Conservation (phyloP, 305 asterid species). For the Fraxinus floribunda region DNA sequence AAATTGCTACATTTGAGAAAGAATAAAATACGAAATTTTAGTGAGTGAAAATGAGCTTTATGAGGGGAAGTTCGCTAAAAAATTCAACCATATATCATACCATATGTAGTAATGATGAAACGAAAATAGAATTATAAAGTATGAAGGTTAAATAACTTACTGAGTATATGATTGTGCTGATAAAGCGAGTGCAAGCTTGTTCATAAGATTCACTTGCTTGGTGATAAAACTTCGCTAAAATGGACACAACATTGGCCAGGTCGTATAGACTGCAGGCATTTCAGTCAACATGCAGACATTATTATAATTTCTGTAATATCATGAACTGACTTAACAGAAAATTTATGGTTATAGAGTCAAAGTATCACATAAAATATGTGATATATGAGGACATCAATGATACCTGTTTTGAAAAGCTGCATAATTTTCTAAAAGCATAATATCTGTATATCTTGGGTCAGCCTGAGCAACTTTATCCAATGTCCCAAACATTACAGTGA, state of each 20-base stretch:
- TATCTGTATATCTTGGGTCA: constrained; percentile 80
- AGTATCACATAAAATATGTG: constrained; percentile 1
- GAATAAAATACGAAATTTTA: background rate
- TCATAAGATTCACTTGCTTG: constrained; percentile 99
- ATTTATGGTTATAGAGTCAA: background rate
- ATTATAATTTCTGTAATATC: constrained; percentile 7
- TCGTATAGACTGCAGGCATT: constrained; percentile 80
- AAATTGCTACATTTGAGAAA: constrained; percentile 72
- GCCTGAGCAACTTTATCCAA: constrained; percentile 93
- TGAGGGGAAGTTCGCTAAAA: background rate
- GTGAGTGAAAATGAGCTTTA: constrained; percentile 7
- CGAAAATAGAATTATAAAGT: constrained; percentile 18
- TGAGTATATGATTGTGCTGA: constrained; percentile 70
- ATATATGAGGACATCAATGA: background rate
- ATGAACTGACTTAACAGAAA: constrained; percentile 7
- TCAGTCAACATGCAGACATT: constrained; percentile 31
- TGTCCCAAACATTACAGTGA: constrained; percentile 90
- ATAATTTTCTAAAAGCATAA: constrained; percentile 91
- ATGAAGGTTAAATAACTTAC: constrained; percentile 53
- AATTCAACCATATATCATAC: background rate
- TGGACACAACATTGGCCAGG: constrained; percentile 94
- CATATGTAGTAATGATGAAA: constrained; percentile 9
- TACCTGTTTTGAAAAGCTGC: constrained; percentile 99
- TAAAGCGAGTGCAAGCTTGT: constrained; percentile 90
- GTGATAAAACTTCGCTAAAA: constrained; percentile 92